Evolutionary conservation across 257 asterid species (phyloP).

Genomic region (Thymus mandschuricus): DNA sequence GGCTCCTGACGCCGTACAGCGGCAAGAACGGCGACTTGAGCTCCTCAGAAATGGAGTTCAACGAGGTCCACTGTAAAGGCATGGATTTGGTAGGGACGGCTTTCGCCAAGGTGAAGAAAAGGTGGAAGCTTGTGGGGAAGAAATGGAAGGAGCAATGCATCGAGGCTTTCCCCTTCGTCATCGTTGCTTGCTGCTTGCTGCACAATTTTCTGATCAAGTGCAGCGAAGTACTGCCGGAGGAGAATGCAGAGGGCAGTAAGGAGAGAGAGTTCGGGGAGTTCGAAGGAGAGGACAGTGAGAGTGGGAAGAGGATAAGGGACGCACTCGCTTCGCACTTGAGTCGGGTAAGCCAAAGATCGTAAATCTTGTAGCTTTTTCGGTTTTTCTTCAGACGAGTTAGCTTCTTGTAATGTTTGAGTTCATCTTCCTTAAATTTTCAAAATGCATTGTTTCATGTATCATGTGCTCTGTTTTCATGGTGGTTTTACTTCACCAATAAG

Average conservation of each 20-base stretch:
- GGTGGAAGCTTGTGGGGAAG: constrained; percentile 80
- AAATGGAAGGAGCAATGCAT: constrained; percentile 71
- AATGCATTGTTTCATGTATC: constrained; percentile 29
- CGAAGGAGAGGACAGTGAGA: constrained; percentile 62
- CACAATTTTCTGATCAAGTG: constrained; percentile 94
- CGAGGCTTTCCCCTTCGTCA: constrained; percentile 82
- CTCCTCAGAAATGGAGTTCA: constrained; percentile 54
- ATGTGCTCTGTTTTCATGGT: constrained; percentile 4
- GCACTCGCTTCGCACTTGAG: constrained; percentile 78
- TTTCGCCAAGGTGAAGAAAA: constrained; percentile 55
- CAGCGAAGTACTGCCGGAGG: constrained; percentile 66
- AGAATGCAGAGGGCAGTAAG: constrained; percentile 39
- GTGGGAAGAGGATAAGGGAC: constrained; percentile 65
- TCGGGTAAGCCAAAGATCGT: constrained; percentile 59
- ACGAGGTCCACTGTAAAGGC: constrained; percentile 61
- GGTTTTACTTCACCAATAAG: background rate
- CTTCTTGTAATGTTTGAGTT: constrained; percentile 23
- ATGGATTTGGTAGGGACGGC: constrained; percentile 67
- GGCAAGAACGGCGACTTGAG: constrained; percentile 35
- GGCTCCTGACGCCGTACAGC: constrained; percentile 76
- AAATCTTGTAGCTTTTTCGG: constrained; percentile 33
- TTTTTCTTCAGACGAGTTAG: background rate
- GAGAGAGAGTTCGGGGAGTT: constrained; percentile 46
- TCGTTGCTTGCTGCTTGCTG: constrained; percentile 80
- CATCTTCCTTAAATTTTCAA: constrained; percentile 3